Evolutionary conservation across 2,329 filamentous ascomycete genomes (phyloP), one percentile per base, ranked within the genome.

Genomic region (Thermoascus crustaceus): DNA sequence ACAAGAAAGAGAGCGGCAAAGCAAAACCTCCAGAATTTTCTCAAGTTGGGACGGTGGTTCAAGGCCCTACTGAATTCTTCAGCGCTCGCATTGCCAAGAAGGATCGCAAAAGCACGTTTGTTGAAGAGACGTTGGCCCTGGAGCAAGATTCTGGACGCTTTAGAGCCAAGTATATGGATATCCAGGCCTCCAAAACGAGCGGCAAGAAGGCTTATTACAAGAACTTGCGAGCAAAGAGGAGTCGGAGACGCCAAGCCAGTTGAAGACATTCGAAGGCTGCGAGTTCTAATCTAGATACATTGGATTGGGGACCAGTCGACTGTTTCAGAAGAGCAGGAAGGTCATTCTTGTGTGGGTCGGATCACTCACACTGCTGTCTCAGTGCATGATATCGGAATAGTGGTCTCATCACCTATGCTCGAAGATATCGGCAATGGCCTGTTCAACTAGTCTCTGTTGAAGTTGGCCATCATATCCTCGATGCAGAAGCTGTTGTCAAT

Each of bases 161-260:
- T 67, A 86, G 84, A 69, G 75, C 72, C 53, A 95, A 94, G 63
- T 96, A 94, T 61, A 72, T 76, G 38, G 80, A 89, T 39, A 85
- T 96, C 32, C 87, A 95, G 57, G 71, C 71, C 33, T 73, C 73
- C 42, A 96, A 94, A 64, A 76, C 74, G 16, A 94, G 85, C 50
- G 91, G 91, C 34, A 93, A 86, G 68, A 95, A 89, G 64, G 79
- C 75, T 1, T 82, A 85, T 52, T 96, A 95, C 69, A 89, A 89
- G 56, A 81, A 80, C 37, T 61, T 94, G 46, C 76, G 83, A 54
- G 68, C 68, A 32, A 73, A 76, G 58, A 66, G 76, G 40, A 57
- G 52, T 29, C 40, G 40, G 20, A 48, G n/a, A n/a, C n/a, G n/a
- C n/a, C n/a, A n/a, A n/a, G n/a, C n/a, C n/a, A n/a, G n/a, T n/a